phyloP scores from a whole-genome alignment of 164 flowering plant genomes.

The Piper betle region DNA sequence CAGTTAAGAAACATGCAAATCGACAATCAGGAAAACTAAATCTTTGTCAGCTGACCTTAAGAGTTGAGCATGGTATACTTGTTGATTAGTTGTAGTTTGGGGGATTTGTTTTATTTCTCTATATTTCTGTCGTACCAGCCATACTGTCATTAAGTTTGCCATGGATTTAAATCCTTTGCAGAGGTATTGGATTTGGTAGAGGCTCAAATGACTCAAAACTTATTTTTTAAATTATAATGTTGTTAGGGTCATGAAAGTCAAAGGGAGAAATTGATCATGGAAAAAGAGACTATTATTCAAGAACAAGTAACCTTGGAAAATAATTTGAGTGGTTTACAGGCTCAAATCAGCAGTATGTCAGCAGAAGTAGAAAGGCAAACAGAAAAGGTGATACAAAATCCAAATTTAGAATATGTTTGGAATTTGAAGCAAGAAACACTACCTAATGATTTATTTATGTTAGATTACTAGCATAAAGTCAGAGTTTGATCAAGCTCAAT shows the following conservation, averaged over 20 bases:
- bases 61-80: not conserved
- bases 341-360: conserved; percentile 39
- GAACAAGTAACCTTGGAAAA: conserved; percentile 58
- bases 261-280: conserved; percentile 79
- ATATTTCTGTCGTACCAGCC: not conserved
- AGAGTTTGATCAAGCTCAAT: conserved; percentile 44
- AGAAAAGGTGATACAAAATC: conserved; percentile 31
- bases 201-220: not conserved
- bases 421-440: not conserved
- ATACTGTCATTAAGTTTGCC: not conserved
- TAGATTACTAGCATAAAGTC: conserved; percentile 50
- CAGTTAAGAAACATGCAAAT: too few species aligned
- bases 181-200: not conserved
- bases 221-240: conserved; percentile 1
- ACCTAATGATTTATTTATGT: not conserved
- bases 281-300: conserved; percentile 67
- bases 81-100: not conserved
- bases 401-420: not conserved
- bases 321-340: conserved; percentile 39
- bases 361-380: conserved; percentile 47
- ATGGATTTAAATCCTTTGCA: not conserved
- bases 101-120: not conserved
- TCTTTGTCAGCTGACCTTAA: too few species aligned
- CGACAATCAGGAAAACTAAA: too few species aligned
- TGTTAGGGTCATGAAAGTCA: conserved; percentile 71